Evolutionary conservation across 2,329 filamentous ascomycete species (phyloP).

Genomic region (Penicillium fuscoglaucum): DNA sequence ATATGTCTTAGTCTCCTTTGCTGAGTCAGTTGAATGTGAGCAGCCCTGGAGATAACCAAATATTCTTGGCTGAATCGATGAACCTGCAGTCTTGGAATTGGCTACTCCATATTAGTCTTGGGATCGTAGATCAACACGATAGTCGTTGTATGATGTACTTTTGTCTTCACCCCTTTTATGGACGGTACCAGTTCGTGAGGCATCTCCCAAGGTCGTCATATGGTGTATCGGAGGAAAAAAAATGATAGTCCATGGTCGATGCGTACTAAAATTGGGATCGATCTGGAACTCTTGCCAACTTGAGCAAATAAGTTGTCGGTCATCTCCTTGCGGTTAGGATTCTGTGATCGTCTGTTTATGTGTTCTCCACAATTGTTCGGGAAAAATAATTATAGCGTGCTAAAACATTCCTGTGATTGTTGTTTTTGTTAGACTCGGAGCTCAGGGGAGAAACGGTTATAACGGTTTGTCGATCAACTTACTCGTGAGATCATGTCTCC

Average conservation of each 20-base stretch:
- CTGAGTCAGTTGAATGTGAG: neutral
- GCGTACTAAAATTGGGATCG: constrained; percentile 30
- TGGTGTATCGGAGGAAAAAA: neutral
- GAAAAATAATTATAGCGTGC: neutral
- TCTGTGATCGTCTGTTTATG: constrained; percentile 32
- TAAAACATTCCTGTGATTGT: neutral
- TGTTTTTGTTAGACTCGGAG: constrained; percentile 15
- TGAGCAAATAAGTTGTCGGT: constrained; percentile 26
- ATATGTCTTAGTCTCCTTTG: neutral
- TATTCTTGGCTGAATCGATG: neutral
- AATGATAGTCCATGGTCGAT: constrained; percentile 1
- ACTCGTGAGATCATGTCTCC: constrained; percentile 6
- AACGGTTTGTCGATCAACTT: constrained; percentile 19
- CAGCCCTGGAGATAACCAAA: neutral
- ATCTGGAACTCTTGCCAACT: constrained; percentile 31
- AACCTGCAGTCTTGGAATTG: neutral
- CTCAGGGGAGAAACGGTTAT: constrained; percentile 22
- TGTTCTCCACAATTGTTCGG: constrained; percentile 15
- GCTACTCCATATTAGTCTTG: neutral
- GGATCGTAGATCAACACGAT: neutral
- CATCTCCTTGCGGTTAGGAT: constrained; percentile 26
- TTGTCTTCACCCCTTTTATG: neutral
- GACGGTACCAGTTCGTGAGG: neutral
- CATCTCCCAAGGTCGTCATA: neutral
- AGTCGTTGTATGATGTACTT: neutral